A percentile compares a stretch with the other conserved stretches of the same genome.
Evolutionary conservation across 108 stramenopile species (phyloP).

Genomic region (Seminavis robusta): DNA sequence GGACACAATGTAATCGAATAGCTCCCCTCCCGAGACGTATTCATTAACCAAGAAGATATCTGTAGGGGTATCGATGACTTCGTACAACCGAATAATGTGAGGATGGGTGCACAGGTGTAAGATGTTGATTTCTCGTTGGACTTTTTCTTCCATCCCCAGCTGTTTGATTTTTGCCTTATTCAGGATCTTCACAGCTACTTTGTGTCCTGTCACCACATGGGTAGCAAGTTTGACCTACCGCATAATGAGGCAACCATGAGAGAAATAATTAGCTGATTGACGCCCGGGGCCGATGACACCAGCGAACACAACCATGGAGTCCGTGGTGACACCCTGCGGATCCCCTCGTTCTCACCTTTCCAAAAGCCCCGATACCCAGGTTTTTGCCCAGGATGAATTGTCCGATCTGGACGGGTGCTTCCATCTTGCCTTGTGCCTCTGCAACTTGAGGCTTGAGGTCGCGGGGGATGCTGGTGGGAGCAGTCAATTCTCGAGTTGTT

Average conservation of each 20-base stretch:
- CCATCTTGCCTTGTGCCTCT: too few relatives aligned
- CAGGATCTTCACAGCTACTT: slow-evolving; percentile 99
- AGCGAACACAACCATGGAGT: too few relatives aligned
- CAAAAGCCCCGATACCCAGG: slow-evolving; percentile 99
- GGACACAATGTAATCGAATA: slow-evolving; percentile 99
- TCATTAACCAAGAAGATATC: slow-evolving; percentile 99
- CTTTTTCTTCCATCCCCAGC: slow-evolving; percentile 99
- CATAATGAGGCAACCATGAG: too few relatives aligned
- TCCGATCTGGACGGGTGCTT: slow-evolving; percentile 92
- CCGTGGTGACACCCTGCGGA: too few relatives aligned
- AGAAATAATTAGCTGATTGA: too few relatives aligned
- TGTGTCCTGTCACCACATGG: slow-evolving; percentile 96
- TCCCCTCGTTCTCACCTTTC: slow-evolving; percentile 94
- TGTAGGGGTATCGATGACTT: slow-evolving; percentile 97
- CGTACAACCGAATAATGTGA: slow-evolving; percentile 98
- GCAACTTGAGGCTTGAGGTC: too few relatives aligned
- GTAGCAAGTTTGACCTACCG: slow-evolving; percentile 96
- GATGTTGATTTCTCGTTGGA: slow-evolving; percentile 99
- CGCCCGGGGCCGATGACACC: too few relatives aligned
- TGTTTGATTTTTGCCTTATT: slow-evolving; percentile 98
- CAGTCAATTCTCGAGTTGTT: too few relatives aligned
- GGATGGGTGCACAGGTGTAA: slow-evolving; percentile 98
- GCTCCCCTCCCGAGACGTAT: slow-evolving; percentile 98
- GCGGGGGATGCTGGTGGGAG: too few relatives aligned
- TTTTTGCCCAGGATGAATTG: slow-evolving; percentile 98